Base-by-base conservation (phyloP, 768 basidiomycete genomes). In the Suillus occidentalis region DNA sequence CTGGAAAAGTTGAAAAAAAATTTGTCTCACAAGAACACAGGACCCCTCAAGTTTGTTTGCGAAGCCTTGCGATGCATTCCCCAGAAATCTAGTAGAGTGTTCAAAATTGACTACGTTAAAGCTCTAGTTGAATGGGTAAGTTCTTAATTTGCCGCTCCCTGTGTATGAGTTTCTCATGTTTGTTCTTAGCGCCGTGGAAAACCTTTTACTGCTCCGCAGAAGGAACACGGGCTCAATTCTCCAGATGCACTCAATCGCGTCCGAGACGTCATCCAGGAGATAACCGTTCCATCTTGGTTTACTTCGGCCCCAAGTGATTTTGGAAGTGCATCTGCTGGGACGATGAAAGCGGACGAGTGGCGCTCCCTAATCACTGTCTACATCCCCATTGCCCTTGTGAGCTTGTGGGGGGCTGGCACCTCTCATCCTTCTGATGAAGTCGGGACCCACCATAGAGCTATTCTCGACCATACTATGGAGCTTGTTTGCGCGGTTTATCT, bases 261-360 rank as follows among this genome's bases (percentile, higher is more conserved):
- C 16, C 34, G 6, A 55, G 50, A 64, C 22, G 42, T 66, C 10
- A 63, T 62, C 14, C 49, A 49, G 7, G 4, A 42, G 1, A 58
- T 61, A n/a, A 45, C 22, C n/a, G 4, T 56, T 12, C 71, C 70
- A 20, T 61, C 67, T 20, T 70, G 71, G 64, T 13, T 67, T 22
- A 47, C 39, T 34, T 43, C 49, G 4, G 64, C 63, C 20, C 70
- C 70, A n/a, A 16, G 40, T 8, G 66, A 71, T 49, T 70, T 69
- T 16, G 68, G 70, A 8, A 42, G 50, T 3, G 28, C 53, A 16
- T 42, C 28, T 57, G 74, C 76, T 3, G 75, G 78, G 16, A 69
- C 64, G 8, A 65, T 79, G 39, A 79, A 79, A 45, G 75, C 77
- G 3, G 79, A 73, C 55, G 71, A 79, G 65, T 79, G 79, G 79